Conservation (phyloP, 106 monocot species). For the Chionographis japonica region DNA sequence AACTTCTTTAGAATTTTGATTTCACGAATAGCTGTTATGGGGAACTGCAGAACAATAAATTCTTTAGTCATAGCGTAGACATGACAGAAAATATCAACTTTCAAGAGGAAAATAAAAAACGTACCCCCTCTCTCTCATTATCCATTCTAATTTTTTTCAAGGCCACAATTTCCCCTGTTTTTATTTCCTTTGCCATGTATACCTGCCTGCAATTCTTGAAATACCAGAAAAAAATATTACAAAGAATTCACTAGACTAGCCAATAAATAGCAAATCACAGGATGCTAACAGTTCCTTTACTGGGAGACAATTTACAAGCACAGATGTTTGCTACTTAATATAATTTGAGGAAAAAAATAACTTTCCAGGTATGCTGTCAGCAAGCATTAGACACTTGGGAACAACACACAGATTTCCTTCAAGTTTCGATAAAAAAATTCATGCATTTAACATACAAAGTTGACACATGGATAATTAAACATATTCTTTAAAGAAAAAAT, state of each 20-base stretch:
- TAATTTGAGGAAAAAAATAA: neutral
- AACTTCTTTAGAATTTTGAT: conserved; percentile 98
- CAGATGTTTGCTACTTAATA: neutral
- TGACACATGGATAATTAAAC: too few species aligned
- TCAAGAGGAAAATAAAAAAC: neutral
- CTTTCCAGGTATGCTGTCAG: too few species aligned
- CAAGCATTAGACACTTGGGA: too few species aligned
- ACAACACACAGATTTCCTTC: too few species aligned
- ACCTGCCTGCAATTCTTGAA: conserved; percentile 59
- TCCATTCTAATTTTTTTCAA: conserved; percentile 98
- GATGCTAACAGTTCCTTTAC: neutral
- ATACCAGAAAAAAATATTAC: neutral
- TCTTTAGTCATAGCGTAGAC: neutral
- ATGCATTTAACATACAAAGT: too few species aligned
- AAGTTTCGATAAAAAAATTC: too few species aligned
- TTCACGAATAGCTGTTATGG: conserved; percentile 94
- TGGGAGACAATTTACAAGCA: neutral
- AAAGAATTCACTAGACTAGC: neutral
- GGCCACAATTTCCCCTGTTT: conserved; percentile 88
- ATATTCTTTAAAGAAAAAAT: too few species aligned
- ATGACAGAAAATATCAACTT: neutral
- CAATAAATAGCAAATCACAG: neutral
- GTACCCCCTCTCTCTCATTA: conserved; percentile 94
- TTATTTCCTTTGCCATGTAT: conserved; percentile 91
- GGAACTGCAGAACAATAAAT: conserved; percentile 57